Evolutionary conservation across 768 basidiomycete genomes (phyloP).

Genomic region (Piloderma croceum): DNA sequence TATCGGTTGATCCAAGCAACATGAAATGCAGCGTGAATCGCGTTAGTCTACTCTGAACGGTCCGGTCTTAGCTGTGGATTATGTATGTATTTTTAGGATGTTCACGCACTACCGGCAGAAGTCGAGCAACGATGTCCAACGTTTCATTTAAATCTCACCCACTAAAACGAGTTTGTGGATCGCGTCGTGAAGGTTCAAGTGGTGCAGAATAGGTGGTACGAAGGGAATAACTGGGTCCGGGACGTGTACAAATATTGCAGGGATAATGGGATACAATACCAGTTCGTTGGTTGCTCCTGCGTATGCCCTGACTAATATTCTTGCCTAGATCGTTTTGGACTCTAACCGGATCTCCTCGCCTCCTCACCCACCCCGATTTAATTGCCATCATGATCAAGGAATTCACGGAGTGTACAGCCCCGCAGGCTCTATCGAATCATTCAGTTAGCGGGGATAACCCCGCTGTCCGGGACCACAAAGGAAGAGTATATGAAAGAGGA

Average conservation of each 20-base stretch:
- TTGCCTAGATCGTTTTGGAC: slow-evolving; percentile 83
- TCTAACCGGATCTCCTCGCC: slow-evolving; percentile 64
- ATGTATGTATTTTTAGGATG: too few relatives aligned
- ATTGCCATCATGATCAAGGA: slow-evolving; percentile 39
- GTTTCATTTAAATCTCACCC: too few relatives aligned
- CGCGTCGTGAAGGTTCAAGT: slow-evolving; percentile 63
- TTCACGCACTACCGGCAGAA: too few relatives aligned
- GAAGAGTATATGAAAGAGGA: slow-evolving; percentile 66
- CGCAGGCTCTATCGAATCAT: slow-evolving; percentile 66
- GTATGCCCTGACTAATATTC: background rate
- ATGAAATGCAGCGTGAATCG: too few relatives aligned
- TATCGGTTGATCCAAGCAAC: too few relatives aligned
- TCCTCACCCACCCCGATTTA: slow-evolving; percentile 48
- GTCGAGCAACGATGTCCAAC: too few relatives aligned
- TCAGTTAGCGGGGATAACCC: slow-evolving; percentile 59
- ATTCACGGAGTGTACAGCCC: slow-evolving; percentile 47
- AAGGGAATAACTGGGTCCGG: slow-evolving; percentile 72
- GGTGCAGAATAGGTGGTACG: slow-evolving; percentile 84
- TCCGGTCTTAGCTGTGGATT: too few relatives aligned
- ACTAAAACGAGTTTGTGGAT: too few relatives aligned
- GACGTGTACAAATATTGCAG: slow-evolving; percentile 61
- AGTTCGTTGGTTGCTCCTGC: slow-evolving; percentile 37
- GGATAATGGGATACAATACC: slow-evolving; percentile 61
- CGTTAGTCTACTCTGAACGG: too few relatives aligned
- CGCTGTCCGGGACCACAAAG: slow-evolving; percentile 70